These are phyloP conservation scores for Ganoderma sinense DNA, from an alignment of 1,284 basidiomycete species.

Conservation along the genomic window DNA sequence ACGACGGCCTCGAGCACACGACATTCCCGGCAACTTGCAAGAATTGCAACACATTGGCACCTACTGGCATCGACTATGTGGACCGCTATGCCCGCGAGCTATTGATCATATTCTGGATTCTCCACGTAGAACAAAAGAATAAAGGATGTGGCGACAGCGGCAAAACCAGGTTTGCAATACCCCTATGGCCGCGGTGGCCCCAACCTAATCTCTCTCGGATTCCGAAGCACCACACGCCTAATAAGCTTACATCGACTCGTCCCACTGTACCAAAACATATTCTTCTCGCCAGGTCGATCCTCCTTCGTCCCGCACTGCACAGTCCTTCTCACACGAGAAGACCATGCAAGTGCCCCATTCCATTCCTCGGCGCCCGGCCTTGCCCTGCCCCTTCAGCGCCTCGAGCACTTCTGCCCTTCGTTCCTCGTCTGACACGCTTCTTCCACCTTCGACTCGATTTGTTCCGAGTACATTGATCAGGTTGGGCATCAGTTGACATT, in stretches of 20 bases:
- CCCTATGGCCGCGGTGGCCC: background rate
- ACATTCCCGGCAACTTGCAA: too few relatives aligned
- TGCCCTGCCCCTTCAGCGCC: constrained; percentile 53
- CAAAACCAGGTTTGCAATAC: background rate
- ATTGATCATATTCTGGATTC: background rate
- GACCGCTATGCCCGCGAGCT: too few relatives aligned
- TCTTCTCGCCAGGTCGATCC: constrained; percentile 75
- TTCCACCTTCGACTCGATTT: constrained; percentile 27
- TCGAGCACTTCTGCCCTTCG: constrained; percentile 61
- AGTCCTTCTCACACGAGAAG: constrained; percentile 81
- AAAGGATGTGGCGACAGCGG: too few relatives aligned
- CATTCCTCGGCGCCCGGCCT: constrained; percentile 61
- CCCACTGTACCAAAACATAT: constrained; percentile 77
- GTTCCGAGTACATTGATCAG: constrained; percentile 73
- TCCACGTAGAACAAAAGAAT: background rate
- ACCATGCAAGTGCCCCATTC: constrained; percentile 88
- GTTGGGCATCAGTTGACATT: constrained; percentile 90
- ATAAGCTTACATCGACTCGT: constrained; percentile 38
- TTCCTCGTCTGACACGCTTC: constrained; percentile 63
- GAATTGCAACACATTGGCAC: too few relatives aligned
- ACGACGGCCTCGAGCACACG: too few relatives aligned
- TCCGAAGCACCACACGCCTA: background rate
- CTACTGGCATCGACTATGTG: too few relatives aligned
- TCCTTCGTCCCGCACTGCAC: constrained; percentile 55
- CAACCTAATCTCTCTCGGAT: background rate